Base-by-base conservation (phyloP, 331 rosid genomes). In the Telfairia occidentalis region DNA sequence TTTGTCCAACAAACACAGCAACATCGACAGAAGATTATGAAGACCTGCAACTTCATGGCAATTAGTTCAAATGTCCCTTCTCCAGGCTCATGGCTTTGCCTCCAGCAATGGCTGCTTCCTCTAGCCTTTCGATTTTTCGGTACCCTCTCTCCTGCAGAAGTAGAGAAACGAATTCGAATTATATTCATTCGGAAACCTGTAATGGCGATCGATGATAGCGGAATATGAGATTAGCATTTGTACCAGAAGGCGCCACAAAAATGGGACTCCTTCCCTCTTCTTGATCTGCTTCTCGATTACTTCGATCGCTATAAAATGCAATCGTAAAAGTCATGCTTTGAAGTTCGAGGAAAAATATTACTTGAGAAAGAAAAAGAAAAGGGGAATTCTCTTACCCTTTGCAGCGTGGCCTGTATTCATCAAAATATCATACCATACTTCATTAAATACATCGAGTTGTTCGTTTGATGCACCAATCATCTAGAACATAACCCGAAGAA, bases 401-500 rank as follows among this genome's bases (percentile, higher is more conserved):
- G 13, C 57, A 2, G 88, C 80, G 73, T 88, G 82, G 67, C 90
- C 95, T 1, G 84, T 77, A 50, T 86, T 85, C 82, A 94, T 79
- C 80, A 91, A 65, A 89, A 85, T 84, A 58, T 42, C 74, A 71
- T 88, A 94, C 95, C 97, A 91, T 38, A 91, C 89, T 78, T 91
- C 96, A 54, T 87, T 89, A 85, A 91, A 94, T 72, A 89, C 91
- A 66, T 89, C 98, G 16, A 88, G 76, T 78, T 94, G 98, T 87
- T 94, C 98, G 46, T 86, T 90, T 0, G 98, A 89, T 43, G 97
- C 98, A 4, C 98, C 97, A 13, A 94, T 87, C 34, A 83, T 78
- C 98, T 94, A 26, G 53, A 75, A 82, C 32, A 74, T 37, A 29
- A 50, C 30, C 5, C 12, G 37, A 24, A 19, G 28, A 40, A n/a